Conservation (phyloP, 805 yeast species). For the Saturnispora dispora region DNA sequence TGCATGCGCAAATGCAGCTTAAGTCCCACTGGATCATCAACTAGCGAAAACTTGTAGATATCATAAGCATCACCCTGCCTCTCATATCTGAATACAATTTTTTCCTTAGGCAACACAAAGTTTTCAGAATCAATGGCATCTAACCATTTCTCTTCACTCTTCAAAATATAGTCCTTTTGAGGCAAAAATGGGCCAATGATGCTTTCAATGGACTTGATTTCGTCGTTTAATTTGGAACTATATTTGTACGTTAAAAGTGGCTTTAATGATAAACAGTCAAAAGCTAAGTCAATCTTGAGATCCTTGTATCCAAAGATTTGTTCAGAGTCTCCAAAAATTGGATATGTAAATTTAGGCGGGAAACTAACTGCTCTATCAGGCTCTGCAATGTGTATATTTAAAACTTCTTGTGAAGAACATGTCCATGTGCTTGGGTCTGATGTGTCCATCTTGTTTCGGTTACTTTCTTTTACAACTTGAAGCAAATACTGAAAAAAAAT, state of each 20-base stretch:
- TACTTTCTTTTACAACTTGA: neutral
- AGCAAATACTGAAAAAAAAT: neutral
- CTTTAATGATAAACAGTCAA: conserved; percentile 63
- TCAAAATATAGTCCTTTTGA: conserved; percentile 40
- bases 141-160: conserved; percentile 64
- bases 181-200: conserved; percentile 56
- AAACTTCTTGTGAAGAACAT: conserved; percentile 56
- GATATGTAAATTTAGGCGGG: conserved; percentile 78
- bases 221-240: conserved; percentile 42
- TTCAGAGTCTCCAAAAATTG: conserved; percentile 88
- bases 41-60: conserved; percentile 42
- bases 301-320: conserved; percentile 77
- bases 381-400: conserved; percentile 43
- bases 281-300: conserved; percentile 54
- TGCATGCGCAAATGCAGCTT: conserved; percentile 64
- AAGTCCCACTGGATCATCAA: conserved; percentile 27
- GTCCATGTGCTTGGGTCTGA: conserved; percentile 51
- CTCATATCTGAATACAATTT: conserved; percentile 16
- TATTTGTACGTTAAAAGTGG: conserved; percentile 63
- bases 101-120: conserved; percentile 26
- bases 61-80: conserved; percentile 34
- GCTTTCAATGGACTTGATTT: conserved; percentile 49
- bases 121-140: conserved; percentile 41
- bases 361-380: conserved; percentile 53
- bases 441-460: conserved; percentile 13